Conservation (phyloP, 306 rosid genomes). For the Vigna radiata region DNA sequence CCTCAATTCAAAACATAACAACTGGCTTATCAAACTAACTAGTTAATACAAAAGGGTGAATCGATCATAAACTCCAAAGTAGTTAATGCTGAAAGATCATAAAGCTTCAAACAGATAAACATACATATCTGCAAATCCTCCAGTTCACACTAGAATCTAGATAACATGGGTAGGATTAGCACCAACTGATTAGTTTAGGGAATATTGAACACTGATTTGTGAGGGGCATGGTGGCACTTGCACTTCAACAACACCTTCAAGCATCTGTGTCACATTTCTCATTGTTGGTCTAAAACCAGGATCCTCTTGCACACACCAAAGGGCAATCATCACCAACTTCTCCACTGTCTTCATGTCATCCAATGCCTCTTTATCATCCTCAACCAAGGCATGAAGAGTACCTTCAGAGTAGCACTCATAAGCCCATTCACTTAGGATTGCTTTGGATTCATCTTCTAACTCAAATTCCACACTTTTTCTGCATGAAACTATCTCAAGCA, state of each 20-base stretch:
- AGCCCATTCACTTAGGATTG: conserved; percentile 55
- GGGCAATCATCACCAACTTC: conserved; percentile 44
- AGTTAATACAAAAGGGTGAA: neutral
- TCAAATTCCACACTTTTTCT: conserved; percentile 46
- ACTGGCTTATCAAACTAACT: neutral
- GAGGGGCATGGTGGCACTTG: conserved; percentile 42
- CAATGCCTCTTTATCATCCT: conserved; percentile 48
- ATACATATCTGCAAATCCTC: neutral
- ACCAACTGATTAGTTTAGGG: conserved; percentile 1
- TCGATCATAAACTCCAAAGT: neutral
- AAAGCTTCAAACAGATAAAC: neutral
- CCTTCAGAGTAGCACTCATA: conserved; percentile 43
- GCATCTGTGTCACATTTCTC: conserved; percentile 50
- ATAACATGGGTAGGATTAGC: neutral
- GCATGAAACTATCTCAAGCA: conserved; percentile 51
- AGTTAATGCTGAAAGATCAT: conserved; percentile 1
- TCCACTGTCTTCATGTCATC: conserved; percentile 43
- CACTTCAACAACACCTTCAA: conserved; percentile 55
- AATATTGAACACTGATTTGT: conserved; percentile 39
- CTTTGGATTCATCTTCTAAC: conserved; percentile 40
- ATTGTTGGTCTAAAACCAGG: conserved; percentile 50
- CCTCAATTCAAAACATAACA: neutral
- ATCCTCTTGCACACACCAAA: conserved; percentile 56
- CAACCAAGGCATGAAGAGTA: conserved; percentile 41
- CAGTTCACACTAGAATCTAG: neutral